Evolutionary conservation across 1,284 basidiomycete species (phyloP).

Genomic region (Ceratobasidium sp.): DNA sequence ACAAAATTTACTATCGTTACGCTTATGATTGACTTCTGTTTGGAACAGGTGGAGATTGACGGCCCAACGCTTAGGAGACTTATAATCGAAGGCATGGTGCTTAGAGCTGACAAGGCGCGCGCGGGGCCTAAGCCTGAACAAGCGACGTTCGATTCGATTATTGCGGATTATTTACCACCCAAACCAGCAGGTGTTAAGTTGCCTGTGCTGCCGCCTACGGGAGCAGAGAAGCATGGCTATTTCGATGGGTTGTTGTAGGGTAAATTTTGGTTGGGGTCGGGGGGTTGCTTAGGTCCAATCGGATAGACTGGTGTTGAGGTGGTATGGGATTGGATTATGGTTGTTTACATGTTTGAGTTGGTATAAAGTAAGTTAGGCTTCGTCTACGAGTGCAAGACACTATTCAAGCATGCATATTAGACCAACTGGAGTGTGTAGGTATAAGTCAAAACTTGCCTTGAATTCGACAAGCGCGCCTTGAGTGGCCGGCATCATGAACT

Average conservation of each 20-base stretch:
- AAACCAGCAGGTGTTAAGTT: constrained; percentile 48
- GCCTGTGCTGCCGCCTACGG: constrained; percentile 19
- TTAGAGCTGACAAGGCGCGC: constrained; percentile 33
- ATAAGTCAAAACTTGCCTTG: constrained; percentile 69
- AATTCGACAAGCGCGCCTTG: constrained; percentile 82
- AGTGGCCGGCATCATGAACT: constrained; percentile 85
- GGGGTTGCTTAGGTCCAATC: too few species aligned
- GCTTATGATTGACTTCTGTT: constrained; percentile 21
- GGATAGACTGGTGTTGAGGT: background rate
- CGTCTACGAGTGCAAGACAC: constrained; percentile 41
- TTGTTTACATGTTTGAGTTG: constrained; percentile 6
- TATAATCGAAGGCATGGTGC: constrained; percentile 39
- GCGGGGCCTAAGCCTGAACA: constrained; percentile 59
- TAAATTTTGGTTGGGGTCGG: background rate
- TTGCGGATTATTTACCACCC: constrained; percentile 74
- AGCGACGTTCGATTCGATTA: constrained; percentile 75
- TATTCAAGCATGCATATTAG: background rate
- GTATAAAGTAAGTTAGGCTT: constrained; percentile 21
- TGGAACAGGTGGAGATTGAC: constrained; percentile 34
- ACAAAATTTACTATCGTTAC: constrained; percentile 12
- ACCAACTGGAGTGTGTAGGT: background rate
- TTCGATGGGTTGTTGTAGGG: constrained; percentile 38
- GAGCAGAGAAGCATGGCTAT: constrained; percentile 23
- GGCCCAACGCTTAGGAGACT: constrained; percentile 42
- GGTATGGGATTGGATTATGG: constrained; percentile 10